Evolutionary conservation across 441 rosid species (phyloP).

Genomic region (Gossypium trilobum): DNA sequence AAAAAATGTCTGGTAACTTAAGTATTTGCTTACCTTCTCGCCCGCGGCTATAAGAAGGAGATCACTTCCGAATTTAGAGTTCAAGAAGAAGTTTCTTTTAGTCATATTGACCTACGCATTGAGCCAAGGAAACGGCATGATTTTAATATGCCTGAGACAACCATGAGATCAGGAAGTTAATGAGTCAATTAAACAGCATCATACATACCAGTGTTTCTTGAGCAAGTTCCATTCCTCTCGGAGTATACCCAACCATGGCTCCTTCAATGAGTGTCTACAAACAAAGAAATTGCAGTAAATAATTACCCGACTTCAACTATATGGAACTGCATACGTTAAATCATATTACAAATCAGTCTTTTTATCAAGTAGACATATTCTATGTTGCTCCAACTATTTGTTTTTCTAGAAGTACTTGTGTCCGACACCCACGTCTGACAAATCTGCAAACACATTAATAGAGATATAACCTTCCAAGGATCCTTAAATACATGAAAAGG

Average conservation of each 20-base stretch:
- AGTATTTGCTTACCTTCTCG: constrained; percentile 53
- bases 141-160: constrained; percentile 5
- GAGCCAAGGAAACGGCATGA: constrained; percentile 12
- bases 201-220: constrained; percentile 62
- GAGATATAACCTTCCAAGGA: neutral
- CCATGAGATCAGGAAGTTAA: neutral
- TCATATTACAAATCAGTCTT: neutral
- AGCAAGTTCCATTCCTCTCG: constrained; percentile 84
- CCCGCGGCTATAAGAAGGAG: constrained; percentile 76
- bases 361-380: neutral
- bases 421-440: neutral
- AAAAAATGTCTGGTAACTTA: neutral
- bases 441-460: neutral
- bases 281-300: constrained; percentile 18
- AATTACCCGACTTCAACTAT: neutral
- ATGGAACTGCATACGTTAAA: neutral
- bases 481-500: neutral
- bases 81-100: constrained; percentile 47
- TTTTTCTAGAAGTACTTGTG: neutral
- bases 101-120: constrained; percentile 52
- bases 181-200: constrained; percentile 4
- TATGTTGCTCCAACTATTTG: neutral
- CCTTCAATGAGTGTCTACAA: constrained; percentile 71
- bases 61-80: constrained; percentile 49
- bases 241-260: constrained; percentile 74